Conservation (phyloP, 345 rosid genomes). For the Bretschneidera sinensis region DNA sequence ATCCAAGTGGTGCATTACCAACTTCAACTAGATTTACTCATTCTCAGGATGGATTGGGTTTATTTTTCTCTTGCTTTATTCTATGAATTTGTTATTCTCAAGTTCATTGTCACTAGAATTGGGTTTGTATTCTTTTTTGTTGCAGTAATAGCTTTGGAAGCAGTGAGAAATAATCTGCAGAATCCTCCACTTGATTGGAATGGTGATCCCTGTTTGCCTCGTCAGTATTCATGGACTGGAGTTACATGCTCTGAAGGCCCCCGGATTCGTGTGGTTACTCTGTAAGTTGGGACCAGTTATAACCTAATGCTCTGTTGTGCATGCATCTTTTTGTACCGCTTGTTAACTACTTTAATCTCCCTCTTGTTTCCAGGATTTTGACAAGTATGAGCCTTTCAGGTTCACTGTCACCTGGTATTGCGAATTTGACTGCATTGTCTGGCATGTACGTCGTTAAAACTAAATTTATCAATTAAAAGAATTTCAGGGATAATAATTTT, state of each 20-base stretch:
- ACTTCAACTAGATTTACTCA: neutral
- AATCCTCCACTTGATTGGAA: slow-evolving; percentile 76
- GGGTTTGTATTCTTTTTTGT: neutral
- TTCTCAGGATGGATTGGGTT: neutral
- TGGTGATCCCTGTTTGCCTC: slow-evolving; percentile 89
- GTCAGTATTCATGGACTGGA: slow-evolving; percentile 72
- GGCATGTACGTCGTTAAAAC: slow-evolving; percentile 53
- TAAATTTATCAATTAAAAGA: slow-evolving; percentile 1
- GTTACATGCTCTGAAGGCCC: slow-evolving; percentile 60
- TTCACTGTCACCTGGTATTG: slow-evolving; percentile 48
- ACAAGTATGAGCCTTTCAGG: slow-evolving; percentile 72
- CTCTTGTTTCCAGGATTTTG: slow-evolving; percentile 51
- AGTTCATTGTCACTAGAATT: neutral
- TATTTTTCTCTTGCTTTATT: neutral
- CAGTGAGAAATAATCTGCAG: slow-evolving; percentile 36
- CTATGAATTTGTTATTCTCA: neutral
- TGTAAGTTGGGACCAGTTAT: slow-evolving; percentile 49
- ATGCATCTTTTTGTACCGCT: neutral
- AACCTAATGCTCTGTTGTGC: neutral
- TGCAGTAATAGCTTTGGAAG: slow-evolving; percentile 57
- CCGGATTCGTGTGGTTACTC: slow-evolving; percentile 55
- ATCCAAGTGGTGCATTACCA: neutral
- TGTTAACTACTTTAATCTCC: slow-evolving; percentile 15
- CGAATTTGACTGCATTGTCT: slow-evolving; percentile 66
- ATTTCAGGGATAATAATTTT: slow-evolving; percentile 1